Evolutionary conservation across 257 asterid species (phyloP), one percentile per base, ranked within the genome.

Genomic region (Solanum paucissectum): DNA sequence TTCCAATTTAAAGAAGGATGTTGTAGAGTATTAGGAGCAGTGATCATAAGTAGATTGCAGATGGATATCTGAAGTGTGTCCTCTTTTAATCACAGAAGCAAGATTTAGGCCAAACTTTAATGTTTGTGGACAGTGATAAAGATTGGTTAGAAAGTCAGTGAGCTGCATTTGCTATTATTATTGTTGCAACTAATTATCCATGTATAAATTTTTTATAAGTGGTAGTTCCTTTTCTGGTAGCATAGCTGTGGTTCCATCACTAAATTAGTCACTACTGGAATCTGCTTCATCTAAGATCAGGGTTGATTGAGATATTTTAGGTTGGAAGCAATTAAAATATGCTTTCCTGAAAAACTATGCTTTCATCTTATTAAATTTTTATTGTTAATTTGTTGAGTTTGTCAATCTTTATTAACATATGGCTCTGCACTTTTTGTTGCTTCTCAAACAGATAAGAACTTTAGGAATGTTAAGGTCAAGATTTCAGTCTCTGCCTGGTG

Each of bases 401-500:
- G 44, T 32, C 36, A 29, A 49, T 82, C 44, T 16, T 82, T 18
- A 49, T 52, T 82, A 82, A 82, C 68, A 32, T 82, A 49, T 32
- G 85, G 69, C 21, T 46, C 69, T 82, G 44, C 69, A 33, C 86
- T 82, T 49, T 33, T 82, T 82, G 42, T 82, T 81, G 69, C 20
- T 46, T 46, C 89, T 87, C 87, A 88, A 71, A 71, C 94, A 97
- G 99, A 96, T 97, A 85, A 95, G 99, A 88, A 97, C 99, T 87
- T 98, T 97, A 68, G 94, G 92, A 92, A 97, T 97, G 99, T 91
- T 97, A 75, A 92, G 99, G 91, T 95, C 99, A 82, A 96, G 99
- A 64, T 97, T 97, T 89, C 98, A 93, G 92, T 97, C 99, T 34
- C 91, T 97, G 83, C 99, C 99, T 79, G 96, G 96, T 90, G 99